Base-by-base conservation (phyloP, 306 rosid genomes). In the Pueraria montana region DNA sequence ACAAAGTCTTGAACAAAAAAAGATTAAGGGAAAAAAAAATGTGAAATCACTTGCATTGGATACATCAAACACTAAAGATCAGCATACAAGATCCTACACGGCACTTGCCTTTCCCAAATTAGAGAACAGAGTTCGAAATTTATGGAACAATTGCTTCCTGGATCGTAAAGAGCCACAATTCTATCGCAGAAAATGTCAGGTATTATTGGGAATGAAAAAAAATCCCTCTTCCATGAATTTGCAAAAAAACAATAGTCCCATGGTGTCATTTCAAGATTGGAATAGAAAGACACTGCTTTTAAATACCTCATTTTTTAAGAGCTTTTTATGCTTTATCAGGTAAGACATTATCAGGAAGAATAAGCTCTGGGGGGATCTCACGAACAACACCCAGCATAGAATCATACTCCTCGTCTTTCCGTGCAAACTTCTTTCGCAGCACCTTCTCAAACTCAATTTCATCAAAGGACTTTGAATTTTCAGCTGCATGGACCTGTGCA, bases 401-500 rank as follows among this genome's bases (percentile, higher is more conserved):
- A 77, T 93, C 97, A 8, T 96, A 96, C 4, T 96, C 99, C 84
- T 96, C 97, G 17, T 96, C 94, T 58, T 80, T 89, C 10, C 76
- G 86, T 5, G 94, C 99, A 89, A 89, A 93, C 88, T 93, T 96
- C 96, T 93, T 96, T 80, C 93, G 87, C 49, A 96, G 85, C 36
- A 83, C 94, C 92, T 96, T 96, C 90, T 93, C 97, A 79, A 93
- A 88, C 82, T 92, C 97, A 18, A 93, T 89, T 82, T 91, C 96
- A 50, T 93, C 98, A 7, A 82, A 89, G 52, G 92, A 58, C 83
- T 96, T 96, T 0, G 91, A 89, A 65, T 96, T 93, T 77, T 96
- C 99, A 38, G 98, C 93, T 56, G 98, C 98, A 87, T 96, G 99
- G 65, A 89, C 99, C 87, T 92, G 96, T 77, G 99, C 98, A 83